Percentiles rank a stretch among this genome's conserved stretches.
These are phyloP conservation scores for Aureobasidium leucospermi DNA, from an alignment of 2,329 filamentous ascomycete species.

Conservation along the genomic window DNA sequence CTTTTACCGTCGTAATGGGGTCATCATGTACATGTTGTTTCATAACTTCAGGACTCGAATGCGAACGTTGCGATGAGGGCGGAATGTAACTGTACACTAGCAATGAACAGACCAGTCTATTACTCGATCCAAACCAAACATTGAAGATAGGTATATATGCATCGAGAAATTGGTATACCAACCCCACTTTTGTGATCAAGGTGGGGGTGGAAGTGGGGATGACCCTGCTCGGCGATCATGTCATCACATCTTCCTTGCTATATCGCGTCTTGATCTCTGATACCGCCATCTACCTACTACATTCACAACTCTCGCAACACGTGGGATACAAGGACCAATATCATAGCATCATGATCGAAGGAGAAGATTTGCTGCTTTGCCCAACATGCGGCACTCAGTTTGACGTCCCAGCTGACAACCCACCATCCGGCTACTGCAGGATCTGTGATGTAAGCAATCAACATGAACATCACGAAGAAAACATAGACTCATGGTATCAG, in stretches of 20 bases:
- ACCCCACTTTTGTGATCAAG: neutral
- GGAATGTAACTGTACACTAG: neutral
- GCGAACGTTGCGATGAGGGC: neutral
- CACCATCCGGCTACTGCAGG: slow-evolving; percentile 55
- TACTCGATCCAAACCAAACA: neutral
- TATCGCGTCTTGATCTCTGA: neutral
- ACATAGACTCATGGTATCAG: slow-evolving; percentile 22
- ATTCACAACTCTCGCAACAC: too few species aligned
- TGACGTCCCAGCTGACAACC: slow-evolving; percentile 42
- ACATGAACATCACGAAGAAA: too few species aligned
- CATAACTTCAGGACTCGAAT: neutral
- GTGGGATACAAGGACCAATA: neutral
- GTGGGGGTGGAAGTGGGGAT: neutral
- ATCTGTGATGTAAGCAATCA: slow-evolving; percentile 59
- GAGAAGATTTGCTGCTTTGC: slow-evolving; percentile 51
- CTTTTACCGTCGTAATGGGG: too few species aligned
- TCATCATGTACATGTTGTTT: neutral
- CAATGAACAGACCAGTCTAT: neutral
- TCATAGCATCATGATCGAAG: neutral
- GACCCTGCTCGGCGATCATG: neutral
- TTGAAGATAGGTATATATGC: neutral
- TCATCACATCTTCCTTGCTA: neutral
- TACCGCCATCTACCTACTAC: neutral
- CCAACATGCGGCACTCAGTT: slow-evolving; percentile 65
- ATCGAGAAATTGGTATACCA: neutral